Percentiles rank a stretch among this genome's conserved stretches.
These are phyloP conservation scores for Simplicillium sp. DNA, from an alignment of 2,329 filamentous ascomycete genomes.

Conservation along the genomic window DNA sequence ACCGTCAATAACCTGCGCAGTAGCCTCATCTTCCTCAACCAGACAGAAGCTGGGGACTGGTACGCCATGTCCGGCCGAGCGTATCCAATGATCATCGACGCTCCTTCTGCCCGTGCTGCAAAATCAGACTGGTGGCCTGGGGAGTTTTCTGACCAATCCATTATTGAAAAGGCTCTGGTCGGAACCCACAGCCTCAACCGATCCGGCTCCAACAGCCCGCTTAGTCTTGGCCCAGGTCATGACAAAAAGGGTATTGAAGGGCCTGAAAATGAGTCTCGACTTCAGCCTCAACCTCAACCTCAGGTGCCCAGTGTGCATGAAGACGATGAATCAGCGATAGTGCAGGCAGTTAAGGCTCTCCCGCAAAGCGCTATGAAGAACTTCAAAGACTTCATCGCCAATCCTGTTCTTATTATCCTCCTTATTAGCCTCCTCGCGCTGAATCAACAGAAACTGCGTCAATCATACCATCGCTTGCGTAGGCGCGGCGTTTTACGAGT, in stretches of 20 bases:
- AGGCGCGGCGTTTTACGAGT: conserved; percentile 11
- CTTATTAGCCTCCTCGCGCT: conserved; percentile 31
- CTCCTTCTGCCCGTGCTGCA: conserved; percentile 36
- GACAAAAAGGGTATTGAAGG: conserved; percentile 13
- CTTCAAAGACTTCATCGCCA: conserved; percentile 45
- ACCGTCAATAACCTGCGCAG: conserved; percentile 41
- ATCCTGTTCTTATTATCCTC: conserved; percentile 40
- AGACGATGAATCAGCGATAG: conserved; percentile 29
- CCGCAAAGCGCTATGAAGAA: conserved; percentile 39
- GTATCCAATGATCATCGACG: conserved; percentile 78
- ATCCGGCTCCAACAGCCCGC: conserved; percentile 18
- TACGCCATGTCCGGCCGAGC: conserved; percentile 82
- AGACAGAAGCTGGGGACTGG: conserved; percentile 80
- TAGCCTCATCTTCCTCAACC: conserved; percentile 73
- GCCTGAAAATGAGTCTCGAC: conserved; percentile 14
- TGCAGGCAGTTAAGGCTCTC: conserved; percentile 40
- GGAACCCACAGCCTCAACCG: conserved; percentile 51
- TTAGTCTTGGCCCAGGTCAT: conserved; percentile 20
- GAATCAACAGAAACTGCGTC: conserved; percentile 34
- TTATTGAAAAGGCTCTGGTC: conserved; percentile 53
- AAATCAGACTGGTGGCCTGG: conserved; percentile 32
- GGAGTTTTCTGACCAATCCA: conserved; percentile 29
- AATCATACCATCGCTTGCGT: conserved; percentile 24
- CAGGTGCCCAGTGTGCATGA: conserved; percentile 12
- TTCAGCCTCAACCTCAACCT: too few species aligned